Evolutionary conservation across 768 basidiomycete species (phyloP).

Genomic region (Cyathus striatus): DNA sequence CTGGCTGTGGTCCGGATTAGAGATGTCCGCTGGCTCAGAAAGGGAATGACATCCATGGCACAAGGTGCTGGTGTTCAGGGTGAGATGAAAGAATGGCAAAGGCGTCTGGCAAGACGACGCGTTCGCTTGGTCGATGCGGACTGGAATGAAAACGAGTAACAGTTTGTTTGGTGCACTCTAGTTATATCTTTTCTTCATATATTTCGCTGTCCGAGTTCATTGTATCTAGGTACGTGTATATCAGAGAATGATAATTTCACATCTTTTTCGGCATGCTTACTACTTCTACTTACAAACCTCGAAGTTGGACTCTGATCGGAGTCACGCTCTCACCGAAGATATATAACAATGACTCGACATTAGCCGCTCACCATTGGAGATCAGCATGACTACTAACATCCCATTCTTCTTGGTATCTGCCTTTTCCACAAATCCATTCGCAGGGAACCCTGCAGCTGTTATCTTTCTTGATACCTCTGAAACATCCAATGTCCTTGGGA

Average conservation of each 20-base stretch:
- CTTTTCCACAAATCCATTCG: conserved; percentile 32
- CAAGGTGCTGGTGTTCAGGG: conserved; percentile 76
- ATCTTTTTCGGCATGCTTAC: no score
- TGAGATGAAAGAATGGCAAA: conserved; percentile 72
- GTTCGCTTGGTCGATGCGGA: conserved; percentile 67
- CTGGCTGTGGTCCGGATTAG: conserved; percentile 54
- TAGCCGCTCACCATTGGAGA: no score
- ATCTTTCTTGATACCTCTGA: conserved; percentile 26
- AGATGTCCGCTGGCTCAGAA: conserved; percentile 70
- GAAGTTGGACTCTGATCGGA: no score
- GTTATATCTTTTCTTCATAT: no score
- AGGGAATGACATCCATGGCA: conserved; percentile 60
- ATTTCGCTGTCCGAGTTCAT: no score
- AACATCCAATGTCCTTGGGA: conserved; percentile 20
- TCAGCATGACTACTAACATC: conserved; percentile 14
- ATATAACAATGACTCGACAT: no score
- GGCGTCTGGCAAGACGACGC: conserved; percentile 49
- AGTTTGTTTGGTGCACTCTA: no score
- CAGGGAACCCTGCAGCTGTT: conserved; percentile 41
- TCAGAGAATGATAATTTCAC: no score
- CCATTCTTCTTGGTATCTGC: conserved; percentile 37
- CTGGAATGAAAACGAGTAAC: conserved; percentile 49
- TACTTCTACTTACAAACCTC: no score
- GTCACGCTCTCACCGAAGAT: no score
- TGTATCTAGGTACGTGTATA: no score